A percentile compares a stretch with the other conserved stretches of the same genome.
These are phyloP conservation scores for Bryum argenteum DNA, from an alignment of 225 moss, liverwort and hornwort species.

Conservation along the genomic window DNA sequence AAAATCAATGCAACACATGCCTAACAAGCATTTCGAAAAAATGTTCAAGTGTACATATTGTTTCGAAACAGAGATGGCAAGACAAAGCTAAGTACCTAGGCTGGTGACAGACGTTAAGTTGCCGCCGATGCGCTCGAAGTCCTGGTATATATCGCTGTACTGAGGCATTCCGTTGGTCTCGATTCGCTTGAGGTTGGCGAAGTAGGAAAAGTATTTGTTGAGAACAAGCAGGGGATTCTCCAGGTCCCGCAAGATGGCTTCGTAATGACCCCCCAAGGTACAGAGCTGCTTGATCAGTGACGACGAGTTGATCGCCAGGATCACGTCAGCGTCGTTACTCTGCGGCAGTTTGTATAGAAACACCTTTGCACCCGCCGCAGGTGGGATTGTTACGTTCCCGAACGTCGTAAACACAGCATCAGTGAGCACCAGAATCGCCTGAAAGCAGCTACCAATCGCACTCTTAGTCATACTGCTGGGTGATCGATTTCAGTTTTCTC, in stretches of 20 bases:
- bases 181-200: constrained; percentile 15
- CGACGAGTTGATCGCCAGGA: background rate
- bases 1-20: too few relatives aligned
- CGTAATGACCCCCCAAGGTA: constrained; percentile 3
- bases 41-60: too few relatives aligned
- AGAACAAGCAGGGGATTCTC: background rate
- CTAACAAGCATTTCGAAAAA: too few relatives aligned
- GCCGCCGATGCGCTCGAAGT: background rate
- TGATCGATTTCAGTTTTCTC: too few relatives aligned
- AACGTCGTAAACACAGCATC: constrained; percentile 20
- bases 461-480: too few relatives aligned
- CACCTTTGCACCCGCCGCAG: background rate
- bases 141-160: background rate
- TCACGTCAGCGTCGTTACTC: background rate
- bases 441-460: too few relatives aligned
- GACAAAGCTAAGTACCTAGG: constrained; percentile 26
- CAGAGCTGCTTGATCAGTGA: background rate
- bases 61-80: too few relatives aligned
- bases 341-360: constrained; percentile 5
- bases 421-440: constrained; percentile 24
- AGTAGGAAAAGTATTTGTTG: constrained; percentile 10
- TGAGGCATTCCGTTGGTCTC: background rate
- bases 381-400: constrained; percentile 17
- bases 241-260: constrained; percentile 4
- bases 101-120: constrained; percentile 1